Conservation (phyloP, 78 protist genomes). For the Protostelium mycophagum region DNA sequence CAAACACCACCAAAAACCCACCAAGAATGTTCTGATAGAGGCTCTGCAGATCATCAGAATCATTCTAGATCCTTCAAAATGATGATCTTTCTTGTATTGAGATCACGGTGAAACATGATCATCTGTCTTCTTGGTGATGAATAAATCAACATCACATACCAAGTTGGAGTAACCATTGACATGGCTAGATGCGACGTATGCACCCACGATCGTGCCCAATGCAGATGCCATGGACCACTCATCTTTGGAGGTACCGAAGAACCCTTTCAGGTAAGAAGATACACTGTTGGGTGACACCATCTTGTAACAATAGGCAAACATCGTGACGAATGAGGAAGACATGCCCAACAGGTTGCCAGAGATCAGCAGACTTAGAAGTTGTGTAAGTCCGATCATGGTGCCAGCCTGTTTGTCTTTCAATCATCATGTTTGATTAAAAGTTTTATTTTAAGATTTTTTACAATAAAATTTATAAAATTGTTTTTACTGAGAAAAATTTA, state of each 20-base stretch:
- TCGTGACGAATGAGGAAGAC: not conserved
- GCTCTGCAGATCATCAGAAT: not conserved
- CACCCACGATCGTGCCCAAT: not conserved
- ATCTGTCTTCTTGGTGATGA: slow-evolving; percentile 8
- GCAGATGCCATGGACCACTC: not conserved
- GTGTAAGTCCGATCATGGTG: not conserved
- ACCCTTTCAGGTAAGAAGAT: not conserved
- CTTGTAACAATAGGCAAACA: no score
- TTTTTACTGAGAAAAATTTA: no score
- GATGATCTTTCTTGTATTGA: slow-evolving; percentile 28
- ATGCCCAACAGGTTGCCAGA: not conserved
- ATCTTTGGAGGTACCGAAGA: not conserved
- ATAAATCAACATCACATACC: slow-evolving; percentile 10
- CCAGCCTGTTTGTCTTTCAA: no score
- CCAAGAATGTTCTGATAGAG: not conserved
- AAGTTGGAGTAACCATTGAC: not conserved
- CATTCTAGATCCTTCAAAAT: slow-evolving; percentile 19
- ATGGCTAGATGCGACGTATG: not conserved
- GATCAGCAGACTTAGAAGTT: not conserved
- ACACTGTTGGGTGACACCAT: not conserved
- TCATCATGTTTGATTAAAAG: no score
- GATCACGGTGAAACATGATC: slow-evolving; percentile 8
- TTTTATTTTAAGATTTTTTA: no score
- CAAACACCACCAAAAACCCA: slow-evolving; percentile 32
- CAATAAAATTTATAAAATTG: no score